These are phyloP conservation scores for Ceratocystis alfenasii DNA, from an alignment of 2,329 filamentous ascomycete species.

Conservation along the genomic window DNA sequence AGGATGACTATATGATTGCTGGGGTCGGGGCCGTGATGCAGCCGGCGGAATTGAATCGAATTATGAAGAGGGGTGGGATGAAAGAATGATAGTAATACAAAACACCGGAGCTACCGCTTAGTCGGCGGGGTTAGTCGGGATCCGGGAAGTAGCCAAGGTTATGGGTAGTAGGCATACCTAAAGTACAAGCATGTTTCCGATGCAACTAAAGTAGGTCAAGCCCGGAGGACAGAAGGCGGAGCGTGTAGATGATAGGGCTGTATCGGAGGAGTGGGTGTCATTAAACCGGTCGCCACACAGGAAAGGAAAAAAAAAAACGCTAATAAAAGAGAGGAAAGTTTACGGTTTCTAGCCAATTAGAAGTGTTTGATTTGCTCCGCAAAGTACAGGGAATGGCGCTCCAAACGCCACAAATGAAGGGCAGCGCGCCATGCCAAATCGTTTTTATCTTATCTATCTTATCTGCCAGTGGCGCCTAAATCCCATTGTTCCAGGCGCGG, in stretches of 20 bases:
- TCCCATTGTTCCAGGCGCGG: neutral
- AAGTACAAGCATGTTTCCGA: neutral
- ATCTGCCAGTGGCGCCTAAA: neutral
- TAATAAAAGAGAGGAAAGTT: neutral
- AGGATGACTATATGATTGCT: neutral
- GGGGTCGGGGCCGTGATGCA: neutral
- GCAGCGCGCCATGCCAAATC: neutral
- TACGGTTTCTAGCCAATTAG: slow-evolving; percentile 13
- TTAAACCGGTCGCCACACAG: neutral
- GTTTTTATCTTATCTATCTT: neutral
- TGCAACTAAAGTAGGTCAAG: neutral
- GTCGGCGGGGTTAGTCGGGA: neutral
- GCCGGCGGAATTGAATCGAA: neutral
- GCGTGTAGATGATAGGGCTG: neutral
- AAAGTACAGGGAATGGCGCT: neutral
- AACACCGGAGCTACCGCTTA: neutral
- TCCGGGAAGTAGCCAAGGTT: neutral
- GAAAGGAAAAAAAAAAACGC: neutral
- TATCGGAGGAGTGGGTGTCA: neutral
- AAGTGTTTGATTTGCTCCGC: slow-evolving; percentile 16
- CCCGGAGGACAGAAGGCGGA: neutral
- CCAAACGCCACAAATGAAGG: neutral
- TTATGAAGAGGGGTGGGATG: neutral
- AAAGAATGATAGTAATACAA: neutral
- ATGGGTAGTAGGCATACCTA: neutral